Evolutionary conservation across 768 basidiomycete genomes (phyloP).

Genomic region (Boletus huronensis): DNA sequence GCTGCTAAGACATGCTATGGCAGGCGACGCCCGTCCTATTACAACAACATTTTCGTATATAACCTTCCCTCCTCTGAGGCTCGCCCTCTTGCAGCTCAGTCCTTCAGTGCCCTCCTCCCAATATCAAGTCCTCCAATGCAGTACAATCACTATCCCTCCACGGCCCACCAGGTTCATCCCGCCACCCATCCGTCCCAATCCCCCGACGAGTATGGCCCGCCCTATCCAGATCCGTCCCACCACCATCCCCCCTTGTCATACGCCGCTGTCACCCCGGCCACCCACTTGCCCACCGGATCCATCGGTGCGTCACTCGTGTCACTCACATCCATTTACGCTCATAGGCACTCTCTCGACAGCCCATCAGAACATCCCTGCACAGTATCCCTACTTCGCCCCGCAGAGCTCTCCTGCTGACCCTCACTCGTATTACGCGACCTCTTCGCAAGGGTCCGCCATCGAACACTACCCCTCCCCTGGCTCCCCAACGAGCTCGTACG

Average conservation of each 20-base stretch:
- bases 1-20: constrained; percentile 34
- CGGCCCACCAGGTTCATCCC: constrained; percentile 17
- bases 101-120: neutral
- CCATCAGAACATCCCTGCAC: constrained; percentile 15
- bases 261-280: constrained; percentile 22
- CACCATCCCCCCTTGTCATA: constrained; percentile 25
- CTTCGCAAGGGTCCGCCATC: constrained; percentile 13
- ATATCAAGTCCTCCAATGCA: constrained; percentile 22
- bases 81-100: constrained; percentile 10
- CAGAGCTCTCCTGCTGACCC: constrained; percentile 17
- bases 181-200: constrained; percentile 20
- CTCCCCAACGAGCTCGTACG: constrained; percentile 22
- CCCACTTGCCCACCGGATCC: constrained; percentile 19
- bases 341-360: constrained; percentile 17
- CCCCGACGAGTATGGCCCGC: constrained; percentile 17
- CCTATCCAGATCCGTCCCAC: constrained; percentile 27
- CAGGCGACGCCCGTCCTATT: constrained; percentile 35
- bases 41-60: constrained; percentile 34
- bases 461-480: constrained; percentile 23
- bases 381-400: constrained; percentile 22
- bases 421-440: constrained; percentile 24
- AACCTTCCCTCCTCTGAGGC: constrained; percentile 19
- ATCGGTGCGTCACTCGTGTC: constrained; percentile 26
- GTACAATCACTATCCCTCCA: constrained; percentile 25
- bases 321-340: constrained; percentile 3